Evolutionary conservation across 2,329 filamentous ascomycete species (phyloP), one percentile per base, ranked within the genome.

Genomic region (Penicillium olsonii): DNA sequence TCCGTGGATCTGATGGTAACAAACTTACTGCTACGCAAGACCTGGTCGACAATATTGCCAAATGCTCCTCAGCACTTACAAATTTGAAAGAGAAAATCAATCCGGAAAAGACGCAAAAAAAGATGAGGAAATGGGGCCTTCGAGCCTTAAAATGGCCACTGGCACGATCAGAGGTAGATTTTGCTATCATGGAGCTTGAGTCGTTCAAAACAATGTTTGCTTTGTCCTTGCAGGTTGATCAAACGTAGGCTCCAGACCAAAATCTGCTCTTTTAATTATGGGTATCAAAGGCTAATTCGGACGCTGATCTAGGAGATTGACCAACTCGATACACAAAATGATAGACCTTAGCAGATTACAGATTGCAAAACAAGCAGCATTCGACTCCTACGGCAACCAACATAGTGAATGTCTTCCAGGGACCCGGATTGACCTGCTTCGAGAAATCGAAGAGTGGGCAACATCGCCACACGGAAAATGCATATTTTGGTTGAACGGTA

Each of bases 271-370:
- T 15, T 38, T 12, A 19, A 14, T 45, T 18, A 45, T 27, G 3
- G 2, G 8, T 24, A 38, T 38, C 9, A 37, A 20, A 14, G 37
- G n/a, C 19, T 2, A 31, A 31, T 26, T 42, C 39, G 18, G 18
- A 42, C 10, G 8, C n/a, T 31, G 26, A 18, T 6, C 19, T n/a
- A 58, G n/a, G 62, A 59, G 37, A 63, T 79, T 27, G 67, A 79
- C 18, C 61, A 71, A 0, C 77, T 33, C 12, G 29, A 33, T 33
- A 2, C 29, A 33, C 12, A n/a, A n/a, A n/a, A n/a, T n/a, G n/a
- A n/a, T n/a, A n/a, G n/a, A n/a, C n/a, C n/a, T n/a, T n/a, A n/a
- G 29, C 29, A 33, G 29, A 33, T 8, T 33, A 33, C 29, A 33
- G 29, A 33, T 8, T 15, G 29, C 29, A 33, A 33, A 33, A 33